These are phyloP conservation scores for Mortierella claussenii DNA, from an alignment of 192 early-diverging fungal species.

Conservation along the genomic window DNA sequence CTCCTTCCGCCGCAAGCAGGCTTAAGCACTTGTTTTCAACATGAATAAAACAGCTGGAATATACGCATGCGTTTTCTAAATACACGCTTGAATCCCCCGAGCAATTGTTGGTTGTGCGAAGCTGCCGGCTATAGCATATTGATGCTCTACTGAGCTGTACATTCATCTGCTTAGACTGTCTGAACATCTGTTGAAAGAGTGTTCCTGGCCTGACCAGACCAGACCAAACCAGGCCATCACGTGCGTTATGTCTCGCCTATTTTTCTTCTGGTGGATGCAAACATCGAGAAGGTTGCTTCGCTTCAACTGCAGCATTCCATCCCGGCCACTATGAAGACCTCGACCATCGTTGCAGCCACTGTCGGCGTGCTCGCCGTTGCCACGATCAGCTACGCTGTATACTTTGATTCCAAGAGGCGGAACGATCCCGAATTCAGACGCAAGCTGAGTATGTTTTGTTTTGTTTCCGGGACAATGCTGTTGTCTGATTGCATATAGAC, in stretches of 20 bases:
- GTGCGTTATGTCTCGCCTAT: too few relatives aligned
- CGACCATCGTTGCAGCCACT: slow-evolving; percentile 46
- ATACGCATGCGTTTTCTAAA: slow-evolving; percentile 4
- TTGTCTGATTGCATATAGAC: not conserved
- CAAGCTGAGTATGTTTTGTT: slow-evolving; percentile 74
- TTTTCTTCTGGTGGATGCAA: too few relatives aligned
- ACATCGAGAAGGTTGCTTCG: too few relatives aligned
- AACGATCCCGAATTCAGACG: slow-evolving; percentile 88
- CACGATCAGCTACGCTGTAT: slow-evolving; percentile 81
- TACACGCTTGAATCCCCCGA: not conserved
- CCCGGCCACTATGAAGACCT: slow-evolving; percentile 38
- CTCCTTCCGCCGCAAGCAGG: slow-evolving; percentile 58
- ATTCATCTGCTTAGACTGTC: too few relatives aligned
- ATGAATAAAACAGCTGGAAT: slow-evolving; percentile 29
- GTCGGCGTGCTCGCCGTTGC: slow-evolving; percentile 70
- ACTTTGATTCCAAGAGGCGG: slow-evolving; percentile 95
- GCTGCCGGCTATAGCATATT: too few relatives aligned
- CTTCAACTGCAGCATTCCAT: too few relatives aligned
- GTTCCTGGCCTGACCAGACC: too few relatives aligned
- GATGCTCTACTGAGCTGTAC: too few relatives aligned
- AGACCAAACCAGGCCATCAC: too few relatives aligned
- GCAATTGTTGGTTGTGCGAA: too few relatives aligned
- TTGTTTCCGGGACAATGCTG: not conserved
- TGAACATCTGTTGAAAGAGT: too few relatives aligned
- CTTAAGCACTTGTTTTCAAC: slow-evolving; percentile 43